Conservation (phyloP, 768 basidiomycete genomes). For the Hericium erinaceus region DNA sequence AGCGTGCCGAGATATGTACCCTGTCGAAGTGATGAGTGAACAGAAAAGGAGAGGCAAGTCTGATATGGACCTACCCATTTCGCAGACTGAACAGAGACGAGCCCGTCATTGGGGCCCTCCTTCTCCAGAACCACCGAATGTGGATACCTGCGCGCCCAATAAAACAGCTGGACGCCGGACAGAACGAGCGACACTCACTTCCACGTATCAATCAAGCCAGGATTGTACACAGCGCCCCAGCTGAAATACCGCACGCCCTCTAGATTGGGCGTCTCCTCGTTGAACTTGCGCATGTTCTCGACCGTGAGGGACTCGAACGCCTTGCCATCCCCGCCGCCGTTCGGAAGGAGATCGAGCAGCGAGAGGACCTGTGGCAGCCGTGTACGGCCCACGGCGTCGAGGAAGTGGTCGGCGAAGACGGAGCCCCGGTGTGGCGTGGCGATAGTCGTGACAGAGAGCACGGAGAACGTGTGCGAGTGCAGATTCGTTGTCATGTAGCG, state of each 20-base stretch:
- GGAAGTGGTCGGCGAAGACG: constrained; percentile 86
- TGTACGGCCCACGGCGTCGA: constrained; percentile 56
- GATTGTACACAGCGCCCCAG: constrained; percentile 89
- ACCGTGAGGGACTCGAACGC: constrained; percentile 86
- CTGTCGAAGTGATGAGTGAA: constrained; percentile 24
- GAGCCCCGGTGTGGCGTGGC: constrained; percentile 94
- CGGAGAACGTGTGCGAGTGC: constrained; percentile 63
- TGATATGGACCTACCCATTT: constrained; percentile 51
- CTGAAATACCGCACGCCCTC: constrained; percentile 81
- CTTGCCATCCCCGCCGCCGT: constrained; percentile 89
- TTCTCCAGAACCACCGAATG: constrained; percentile 55
- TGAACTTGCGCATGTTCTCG: constrained; percentile 83
- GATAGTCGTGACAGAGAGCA: constrained; percentile 87
- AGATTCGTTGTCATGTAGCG: constrained; percentile 82
- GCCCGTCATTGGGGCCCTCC: constrained; percentile 91
- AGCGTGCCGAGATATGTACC: constrained; percentile 95
- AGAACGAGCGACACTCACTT: constrained; percentile 30
- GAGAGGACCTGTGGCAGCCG: constrained; percentile 64
- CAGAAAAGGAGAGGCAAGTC: constrained; percentile 5
- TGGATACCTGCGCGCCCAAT: constrained; percentile 4
- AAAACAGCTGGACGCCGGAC: background rate
- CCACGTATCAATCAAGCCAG: constrained; percentile 88
- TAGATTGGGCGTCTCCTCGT: constrained; percentile 75
- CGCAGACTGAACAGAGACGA: constrained; percentile 81
- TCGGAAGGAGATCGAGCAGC: constrained; percentile 76